A percentile compares a stretch with the other conserved stretches of the same genome.
phyloP scores from a whole-genome alignment of 345 rosid genomes.

The Cardamine resedifolia region DNA sequence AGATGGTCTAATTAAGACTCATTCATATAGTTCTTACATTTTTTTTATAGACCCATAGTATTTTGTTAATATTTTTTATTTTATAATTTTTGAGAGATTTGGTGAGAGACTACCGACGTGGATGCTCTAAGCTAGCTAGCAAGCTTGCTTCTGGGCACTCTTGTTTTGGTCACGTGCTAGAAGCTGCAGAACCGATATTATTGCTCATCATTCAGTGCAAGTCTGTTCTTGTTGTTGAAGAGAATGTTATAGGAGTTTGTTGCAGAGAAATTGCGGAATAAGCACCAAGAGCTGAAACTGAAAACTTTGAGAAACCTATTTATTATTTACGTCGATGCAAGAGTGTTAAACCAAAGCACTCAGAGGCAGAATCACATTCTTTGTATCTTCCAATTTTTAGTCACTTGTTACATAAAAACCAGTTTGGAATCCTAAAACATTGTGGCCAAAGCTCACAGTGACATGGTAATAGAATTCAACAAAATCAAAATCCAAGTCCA shows the following conservation, averaged over 20 bases:
- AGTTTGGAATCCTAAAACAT: background rate
- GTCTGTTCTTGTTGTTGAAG: constrained; percentile 76
- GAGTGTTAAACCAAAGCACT: background rate
- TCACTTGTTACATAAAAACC: background rate
- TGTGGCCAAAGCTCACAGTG: background rate
- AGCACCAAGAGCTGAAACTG: constrained; percentile 48
- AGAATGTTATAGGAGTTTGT: constrained; percentile 74
- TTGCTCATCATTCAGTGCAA: constrained; percentile 61
- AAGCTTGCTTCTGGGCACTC: too few relatives aligned
- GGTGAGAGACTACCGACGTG: too few relatives aligned
- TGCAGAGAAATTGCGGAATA: constrained; percentile 93
- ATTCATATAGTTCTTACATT: too few relatives aligned
- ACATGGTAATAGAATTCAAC: background rate
- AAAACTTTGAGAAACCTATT: background rate
- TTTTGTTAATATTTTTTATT: too few relatives aligned
- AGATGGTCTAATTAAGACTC: too few relatives aligned
- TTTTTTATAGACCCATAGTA: too few relatives aligned
- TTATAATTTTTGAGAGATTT: too few relatives aligned
- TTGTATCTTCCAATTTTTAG: background rate
- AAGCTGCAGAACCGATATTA: constrained; percentile 61
- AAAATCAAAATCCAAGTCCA: background rate
- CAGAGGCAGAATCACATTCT: background rate
- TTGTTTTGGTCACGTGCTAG: constrained; percentile 76
- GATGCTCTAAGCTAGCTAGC: too few relatives aligned
- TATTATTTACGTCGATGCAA: too few relatives aligned